Conservation (phyloP, 192 early-diverging fungal species). For the Coemansia guatemalensis region DNA sequence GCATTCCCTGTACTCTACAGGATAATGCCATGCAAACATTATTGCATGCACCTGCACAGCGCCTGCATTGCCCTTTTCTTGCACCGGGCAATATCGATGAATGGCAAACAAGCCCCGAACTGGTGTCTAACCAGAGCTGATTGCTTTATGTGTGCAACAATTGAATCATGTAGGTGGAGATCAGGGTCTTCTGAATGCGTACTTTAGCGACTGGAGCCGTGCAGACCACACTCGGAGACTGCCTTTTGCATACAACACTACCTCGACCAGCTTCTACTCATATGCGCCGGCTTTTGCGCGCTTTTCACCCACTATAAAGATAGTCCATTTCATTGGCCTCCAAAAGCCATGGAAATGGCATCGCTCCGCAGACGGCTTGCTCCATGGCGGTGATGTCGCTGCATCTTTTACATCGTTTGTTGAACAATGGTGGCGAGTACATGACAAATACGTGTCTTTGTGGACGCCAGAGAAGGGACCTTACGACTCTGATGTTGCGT, state of each 20-base stretch:
- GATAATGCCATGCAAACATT: background rate
- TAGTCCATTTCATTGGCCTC: slow-evolving; percentile 86
- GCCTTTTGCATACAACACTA: slow-evolving; percentile 83
- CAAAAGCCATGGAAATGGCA: slow-evolving; percentile 78
- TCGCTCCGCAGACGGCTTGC: slow-evolving; percentile 22
- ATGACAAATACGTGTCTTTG: slow-evolving; percentile 53
- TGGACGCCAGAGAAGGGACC: slow-evolving; percentile 25
- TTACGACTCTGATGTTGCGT: slow-evolving; percentile 13
- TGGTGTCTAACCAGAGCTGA: too few relatives aligned
- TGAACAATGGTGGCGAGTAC: slow-evolving; percentile 72
- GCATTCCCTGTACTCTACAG: background rate
- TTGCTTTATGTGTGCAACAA: background rate
- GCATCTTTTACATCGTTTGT: slow-evolving; percentile 51
- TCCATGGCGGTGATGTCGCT: slow-evolving; percentile 6
- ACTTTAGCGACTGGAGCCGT: slow-evolving; percentile 77
- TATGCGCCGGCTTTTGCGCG: slow-evolving; percentile 79
- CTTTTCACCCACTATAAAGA: slow-evolving; percentile 64
- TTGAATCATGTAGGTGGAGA: slow-evolving; percentile 68
- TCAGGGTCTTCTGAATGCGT: slow-evolving; percentile 88
- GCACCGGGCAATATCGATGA: background rate
- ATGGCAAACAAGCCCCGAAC: too few relatives aligned
- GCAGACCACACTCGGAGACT: slow-evolving; percentile 61
- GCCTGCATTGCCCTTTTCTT: background rate
- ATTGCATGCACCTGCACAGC: background rate
- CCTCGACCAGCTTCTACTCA: slow-evolving; percentile 40